Base-by-base conservation (phyloP, 306 rosid genomes). In the Cicer pinnatifidum region DNA sequence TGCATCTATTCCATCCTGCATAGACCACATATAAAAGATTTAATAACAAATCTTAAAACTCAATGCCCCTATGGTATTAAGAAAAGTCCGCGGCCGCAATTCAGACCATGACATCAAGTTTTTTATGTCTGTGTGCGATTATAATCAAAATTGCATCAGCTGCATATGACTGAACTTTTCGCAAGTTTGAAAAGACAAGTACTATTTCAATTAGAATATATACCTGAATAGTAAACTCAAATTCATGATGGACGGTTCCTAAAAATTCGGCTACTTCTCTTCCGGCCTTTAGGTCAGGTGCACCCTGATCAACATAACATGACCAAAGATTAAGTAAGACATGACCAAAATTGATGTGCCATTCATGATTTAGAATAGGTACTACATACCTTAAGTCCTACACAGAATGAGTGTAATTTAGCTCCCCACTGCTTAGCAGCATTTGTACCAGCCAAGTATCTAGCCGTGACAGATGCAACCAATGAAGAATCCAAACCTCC, bases 401-500 rank as follows among this genome's bases (percentile, higher is more conserved):
- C 97, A 33, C 99, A 90, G 77, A 95, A 95, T 9, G 97, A 90
- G 76, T 91, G 99, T 71, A 95, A 87, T 28, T 95, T 89, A 35
- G 97, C 67, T 35, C 97, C 99, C 99, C 97, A 95, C 17, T 90
- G 95, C 71, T 92, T 89, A 60, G 96, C 89, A 9, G 97, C 97
- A 76, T 82, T 90, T 6, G 99, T 88, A 53, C 78, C 89, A 0
- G 93, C 88, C 74, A 95, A 56, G 88, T 95, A 83, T 16, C 97
- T 89, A 63, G 99, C 88, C 2, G 97, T 88, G 87, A 95, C 85
- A 50, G 99, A 87, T 53, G 99, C 97, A 57, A 95, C 97, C 84
- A 95, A 66, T 1, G 99, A 95, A 17, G 97, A 95, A 73, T 95
- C 99, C 63, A 95, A 64, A 57, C 99, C 99, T 11, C 97, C 97